phyloP scores from a whole-genome alignment of 805 yeast genomes.

The Priceomyces melissophilus region DNA sequence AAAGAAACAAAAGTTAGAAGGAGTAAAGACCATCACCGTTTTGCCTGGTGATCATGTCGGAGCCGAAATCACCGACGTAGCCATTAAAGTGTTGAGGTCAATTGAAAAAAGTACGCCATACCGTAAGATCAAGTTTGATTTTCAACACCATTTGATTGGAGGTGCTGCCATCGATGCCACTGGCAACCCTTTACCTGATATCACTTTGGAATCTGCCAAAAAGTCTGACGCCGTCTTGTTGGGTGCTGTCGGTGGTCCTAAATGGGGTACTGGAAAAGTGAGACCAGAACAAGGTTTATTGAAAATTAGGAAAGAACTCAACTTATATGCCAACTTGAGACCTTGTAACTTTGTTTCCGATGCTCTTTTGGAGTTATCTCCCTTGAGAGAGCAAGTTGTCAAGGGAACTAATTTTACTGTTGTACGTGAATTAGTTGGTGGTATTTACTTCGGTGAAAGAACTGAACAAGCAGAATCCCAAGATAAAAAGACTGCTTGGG shows the following conservation, averaged over 20 bases:
- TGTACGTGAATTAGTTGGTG: conserved; percentile 96
- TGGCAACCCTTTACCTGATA: conserved; percentile 88
- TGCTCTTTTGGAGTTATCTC: conserved; percentile 77
- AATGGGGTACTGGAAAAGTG: conserved; percentile 96
- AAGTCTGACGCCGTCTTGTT: conserved; percentile 88
- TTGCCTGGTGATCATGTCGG: conserved; percentile 98
- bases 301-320: conserved; percentile 90
- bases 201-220: conserved; percentile 77
- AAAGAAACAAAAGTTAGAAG: conserved; percentile 13
- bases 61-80: conserved; percentile 83
- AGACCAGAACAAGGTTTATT: conserved; percentile 97
- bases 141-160: conserved; percentile 84
- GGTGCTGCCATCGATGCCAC: conserved; percentile 99
- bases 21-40: conserved; percentile 69
- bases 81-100: conserved; percentile 84
- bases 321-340: conserved; percentile 91
- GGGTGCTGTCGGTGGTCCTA: conserved; percentile 99
- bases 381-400: conserved; percentile 80
- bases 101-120: conserved; percentile 50
- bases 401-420: conserved; percentile 89
- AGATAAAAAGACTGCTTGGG: conserved; percentile 74
- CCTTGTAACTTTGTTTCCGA: conserved; percentile 94
- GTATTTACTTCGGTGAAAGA: conserved; percentile 96
- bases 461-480: conserved; percentile 79
- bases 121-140: conserved; percentile 58